Evolutionary conservation across 441 rosid genomes (phyloP).

Genomic region (Corymbia calophylla): DNA sequence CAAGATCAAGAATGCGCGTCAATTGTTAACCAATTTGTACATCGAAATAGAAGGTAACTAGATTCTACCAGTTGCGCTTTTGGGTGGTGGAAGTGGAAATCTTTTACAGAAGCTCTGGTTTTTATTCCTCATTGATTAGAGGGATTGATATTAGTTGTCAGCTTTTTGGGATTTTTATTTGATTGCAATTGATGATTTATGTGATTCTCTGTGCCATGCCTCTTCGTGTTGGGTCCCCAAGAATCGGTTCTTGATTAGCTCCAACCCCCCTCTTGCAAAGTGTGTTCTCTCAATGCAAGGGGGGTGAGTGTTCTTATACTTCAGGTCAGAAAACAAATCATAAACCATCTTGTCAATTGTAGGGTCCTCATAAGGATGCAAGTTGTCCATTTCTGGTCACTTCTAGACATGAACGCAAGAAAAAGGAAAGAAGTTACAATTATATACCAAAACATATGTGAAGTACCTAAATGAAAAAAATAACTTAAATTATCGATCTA

Average conservation of each 20-base stretch:
- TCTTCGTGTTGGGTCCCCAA: neutral
- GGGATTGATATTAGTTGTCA: neutral
- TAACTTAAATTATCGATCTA: neutral
- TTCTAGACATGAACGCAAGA: neutral
- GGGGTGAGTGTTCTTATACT: neutral
- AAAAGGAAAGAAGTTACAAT: neutral
- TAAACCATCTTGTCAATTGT: neutral
- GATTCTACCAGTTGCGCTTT: neutral
- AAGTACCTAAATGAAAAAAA: neutral
- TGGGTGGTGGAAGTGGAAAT: neutral
- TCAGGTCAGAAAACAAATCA: neutral
- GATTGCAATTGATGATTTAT: neutral
- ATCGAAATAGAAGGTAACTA: neutral
- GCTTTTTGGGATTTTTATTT: neutral
- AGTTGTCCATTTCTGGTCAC: neutral
- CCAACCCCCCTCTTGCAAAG: neutral
- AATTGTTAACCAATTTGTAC: neutral
- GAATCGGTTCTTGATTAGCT: neutral
- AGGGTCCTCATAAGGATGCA: neutral
- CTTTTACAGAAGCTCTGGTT: neutral
- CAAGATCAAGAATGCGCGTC: neutral
- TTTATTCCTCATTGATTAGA: neutral
- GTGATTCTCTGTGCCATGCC: neutral
- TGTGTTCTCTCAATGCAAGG: neutral
- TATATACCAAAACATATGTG: neutral